Evolutionary conservation across 2,329 filamentous ascomycete genomes (phyloP), one percentile per base, ranked within the genome.

Genomic region (Phialophora tarda): DNA sequence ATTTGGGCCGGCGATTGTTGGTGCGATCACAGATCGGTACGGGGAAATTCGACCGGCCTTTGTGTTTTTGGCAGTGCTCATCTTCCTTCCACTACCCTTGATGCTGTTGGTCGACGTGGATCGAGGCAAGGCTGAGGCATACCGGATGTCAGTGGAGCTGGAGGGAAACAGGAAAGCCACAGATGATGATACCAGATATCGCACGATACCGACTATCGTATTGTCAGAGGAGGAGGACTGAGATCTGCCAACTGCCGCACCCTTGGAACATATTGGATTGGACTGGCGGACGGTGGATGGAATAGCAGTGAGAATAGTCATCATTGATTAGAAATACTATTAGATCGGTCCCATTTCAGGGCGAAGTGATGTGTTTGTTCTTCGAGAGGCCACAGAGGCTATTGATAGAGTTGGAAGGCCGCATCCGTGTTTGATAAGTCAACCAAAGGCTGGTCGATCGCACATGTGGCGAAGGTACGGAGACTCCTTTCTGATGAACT

Each of bases 1-100:
- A 1, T 97, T 99, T 77, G 95, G 95, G 0, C 95, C 95, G 0
- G 91, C 92, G 0, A 94, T 99, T 75, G 95, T 99, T 0, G 95
- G 93, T 1, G 88, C 89, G 12, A 97, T 99, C 71, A 97, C 95
- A 12, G 93, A 98, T 78, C 86, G 82, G 59, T 90, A 89, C 30
- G 91, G 91, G 4, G 89, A 91, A 72, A 94, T 95, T 65, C 85
- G 91, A 57, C 91, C 91, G 6, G 93, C 94, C 0, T 99, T 99
- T 78, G 93, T 91, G 84, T 99, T 99, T 76, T 82, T 99, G 48
- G 92, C 92, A 0, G 83, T 88, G 4, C 80, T 99, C n/a, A 91
- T 99, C 6, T 89, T 90, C 5, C 78, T 96, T 1, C 93, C 95
- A 0, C 88, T 93, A 17, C 92, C 93, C 1, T 81, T 98, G 59